Conservation (phyloP, 116 monocot species). For the Iris pallida region DNA sequence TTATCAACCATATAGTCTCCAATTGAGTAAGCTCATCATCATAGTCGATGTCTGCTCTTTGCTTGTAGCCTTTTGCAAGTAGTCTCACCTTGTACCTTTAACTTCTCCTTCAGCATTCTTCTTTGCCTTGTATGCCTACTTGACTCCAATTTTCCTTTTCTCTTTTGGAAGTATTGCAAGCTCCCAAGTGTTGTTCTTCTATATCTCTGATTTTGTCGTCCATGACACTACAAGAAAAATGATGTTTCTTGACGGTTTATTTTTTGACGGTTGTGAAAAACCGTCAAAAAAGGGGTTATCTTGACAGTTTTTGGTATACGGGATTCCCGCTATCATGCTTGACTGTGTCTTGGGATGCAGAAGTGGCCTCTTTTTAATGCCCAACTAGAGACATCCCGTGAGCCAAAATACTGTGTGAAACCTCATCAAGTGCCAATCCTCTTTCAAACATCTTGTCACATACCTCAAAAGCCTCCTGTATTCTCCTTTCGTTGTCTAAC, state of each 20-base stretch:
- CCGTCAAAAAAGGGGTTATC: too few relatives aligned
- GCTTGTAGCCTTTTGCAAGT: background rate
- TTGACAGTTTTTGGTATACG: too few relatives aligned
- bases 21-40: background rate
- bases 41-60: background rate
- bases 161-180: too few relatives aligned
- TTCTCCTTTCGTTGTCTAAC: slow-evolving; percentile 31
- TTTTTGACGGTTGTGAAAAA: too few relatives aligned
- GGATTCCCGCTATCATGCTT: background rate
- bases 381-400: slow-evolving; percentile 6
- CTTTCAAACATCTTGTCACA: slow-evolving; percentile 26
- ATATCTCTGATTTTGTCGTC: too few relatives aligned
- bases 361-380: slow-evolving; percentile 1
- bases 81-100: background rate
- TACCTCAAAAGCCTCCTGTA: slow-evolving; percentile 30
- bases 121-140: background rate
- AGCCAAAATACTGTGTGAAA: slow-evolving; percentile 6
- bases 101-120: background rate
- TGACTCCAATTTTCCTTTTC: too few relatives aligned
- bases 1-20: background rate
- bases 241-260: too few relatives aligned
- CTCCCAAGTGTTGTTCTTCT: too few relatives aligned
- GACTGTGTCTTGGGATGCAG: background rate
- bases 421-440: slow-evolving; percentile 25
- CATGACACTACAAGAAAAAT: too few relatives aligned